Evolutionary conservation across 345 rosid genomes (phyloP).

Genomic region (Eucalyptus pauciflora): DNA sequence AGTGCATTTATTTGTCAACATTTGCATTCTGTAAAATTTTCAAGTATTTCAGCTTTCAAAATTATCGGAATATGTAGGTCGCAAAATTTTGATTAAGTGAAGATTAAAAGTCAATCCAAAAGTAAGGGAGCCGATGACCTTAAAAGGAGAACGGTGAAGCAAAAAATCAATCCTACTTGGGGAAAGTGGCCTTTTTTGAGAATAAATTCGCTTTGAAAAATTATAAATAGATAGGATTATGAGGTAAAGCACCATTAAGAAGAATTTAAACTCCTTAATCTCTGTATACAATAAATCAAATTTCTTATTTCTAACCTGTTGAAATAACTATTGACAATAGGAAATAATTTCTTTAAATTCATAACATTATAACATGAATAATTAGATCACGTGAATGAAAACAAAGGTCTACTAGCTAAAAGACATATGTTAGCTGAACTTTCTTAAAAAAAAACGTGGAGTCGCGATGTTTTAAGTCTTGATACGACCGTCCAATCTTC

Average conservation of each 20-base stretch:
- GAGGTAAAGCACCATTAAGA: not conserved
- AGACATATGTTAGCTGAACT: not conserved
- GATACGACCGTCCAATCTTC: not conserved
- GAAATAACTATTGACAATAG: not conserved
- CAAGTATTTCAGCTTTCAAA: not conserved
- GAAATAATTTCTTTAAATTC: not conserved
- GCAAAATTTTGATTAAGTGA: not conserved
- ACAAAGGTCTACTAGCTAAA: fast-evolving
- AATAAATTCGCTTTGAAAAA: not conserved
- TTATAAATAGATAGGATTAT: too few species aligned
- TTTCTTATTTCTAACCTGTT: not conserved
- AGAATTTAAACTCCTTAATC: not conserved
- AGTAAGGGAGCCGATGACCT: not conserved
- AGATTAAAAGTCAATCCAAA: not conserved
- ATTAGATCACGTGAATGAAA: fast-evolving
- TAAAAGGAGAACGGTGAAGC: not conserved
- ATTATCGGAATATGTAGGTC: not conserved
- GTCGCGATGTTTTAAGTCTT: not conserved
- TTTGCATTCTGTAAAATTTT: not conserved
- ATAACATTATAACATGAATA: not conserved
- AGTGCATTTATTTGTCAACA: not conserved
- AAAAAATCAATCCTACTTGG: not conserved
- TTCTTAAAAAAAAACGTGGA: not conserved
- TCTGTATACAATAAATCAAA: not conserved
- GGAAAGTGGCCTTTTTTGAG: not conserved